Evolutionary conservation across 331 rosid species (phyloP).

Genomic region (Spiraea crenata): DNA sequence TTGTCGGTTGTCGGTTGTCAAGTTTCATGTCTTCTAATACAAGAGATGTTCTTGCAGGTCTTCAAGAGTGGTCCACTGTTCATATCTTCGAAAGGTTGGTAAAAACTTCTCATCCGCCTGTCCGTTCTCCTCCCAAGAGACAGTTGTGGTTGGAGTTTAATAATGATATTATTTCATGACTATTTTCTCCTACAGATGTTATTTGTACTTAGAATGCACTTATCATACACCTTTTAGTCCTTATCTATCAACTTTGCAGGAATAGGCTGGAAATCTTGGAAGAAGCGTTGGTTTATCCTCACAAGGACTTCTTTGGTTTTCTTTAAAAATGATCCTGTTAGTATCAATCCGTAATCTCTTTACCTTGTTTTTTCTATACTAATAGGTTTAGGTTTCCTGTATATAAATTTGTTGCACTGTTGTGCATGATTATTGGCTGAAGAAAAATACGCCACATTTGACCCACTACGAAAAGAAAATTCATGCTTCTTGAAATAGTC

Average conservation of each 20-base stretch:
- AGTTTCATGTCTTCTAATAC: slow-evolving; percentile 34
- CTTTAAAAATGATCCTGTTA: slow-evolving; percentile 95
- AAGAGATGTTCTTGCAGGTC: slow-evolving; percentile 57
- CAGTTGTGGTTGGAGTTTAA: not conserved
- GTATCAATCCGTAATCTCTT: slow-evolving; percentile 40
- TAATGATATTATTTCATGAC: not conserved
- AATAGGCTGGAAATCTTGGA: slow-evolving; percentile 99
- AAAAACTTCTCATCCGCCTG: not conserved
- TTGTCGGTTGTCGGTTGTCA: slow-evolving; percentile 5
- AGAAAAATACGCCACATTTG: no score
- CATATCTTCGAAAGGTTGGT: slow-evolving; percentile 97
- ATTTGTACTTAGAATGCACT: not conserved
- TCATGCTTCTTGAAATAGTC: no score
- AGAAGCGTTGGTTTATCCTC: slow-evolving; percentile 98
- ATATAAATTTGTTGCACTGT: not conserved
- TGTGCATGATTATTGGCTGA: not conserved
- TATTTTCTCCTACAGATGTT: not conserved
- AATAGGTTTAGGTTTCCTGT: slow-evolving; percentile 2
- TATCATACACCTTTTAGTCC: not conserved
- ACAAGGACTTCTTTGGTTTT: slow-evolving; percentile 92
- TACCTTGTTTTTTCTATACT: slow-evolving; percentile 18
- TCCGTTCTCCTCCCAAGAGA: not conserved
- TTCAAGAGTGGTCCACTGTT: slow-evolving; percentile 98
- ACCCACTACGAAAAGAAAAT: no score
- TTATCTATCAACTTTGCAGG: slow-evolving; percentile 53